These are phyloP conservation scores for Fusarium hainanense DNA, from an alignment of 2,329 filamentous ascomycete genomes.

Conservation along the genomic window DNA sequence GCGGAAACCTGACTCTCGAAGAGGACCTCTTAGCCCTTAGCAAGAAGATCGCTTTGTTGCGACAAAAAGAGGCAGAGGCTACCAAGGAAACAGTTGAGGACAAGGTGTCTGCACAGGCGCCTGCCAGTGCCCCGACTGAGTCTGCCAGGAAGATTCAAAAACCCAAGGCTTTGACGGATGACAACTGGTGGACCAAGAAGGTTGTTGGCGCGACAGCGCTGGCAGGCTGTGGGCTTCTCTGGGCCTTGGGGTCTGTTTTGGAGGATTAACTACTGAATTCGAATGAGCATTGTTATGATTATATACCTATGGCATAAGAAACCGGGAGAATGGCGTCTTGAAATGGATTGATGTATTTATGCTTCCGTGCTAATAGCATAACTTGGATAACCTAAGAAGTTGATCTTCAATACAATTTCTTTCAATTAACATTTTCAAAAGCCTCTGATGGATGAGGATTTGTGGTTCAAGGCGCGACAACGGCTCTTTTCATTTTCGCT, in stretches of 20 bases:
- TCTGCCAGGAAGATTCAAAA: conserved; percentile 48
- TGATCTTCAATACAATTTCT: background rate
- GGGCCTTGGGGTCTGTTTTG: conserved; percentile 67
- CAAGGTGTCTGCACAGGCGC: conserved; percentile 44
- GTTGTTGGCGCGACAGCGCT: conserved; percentile 70
- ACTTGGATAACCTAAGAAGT: background rate
- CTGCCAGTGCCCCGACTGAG: conserved; percentile 46
- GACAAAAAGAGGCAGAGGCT: conserved; percentile 60
- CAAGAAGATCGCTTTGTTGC: conserved; percentile 68
- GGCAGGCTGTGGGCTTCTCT: conserved; percentile 69
- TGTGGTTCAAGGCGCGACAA: background rate
- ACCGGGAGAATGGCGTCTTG: conserved; percentile 25
- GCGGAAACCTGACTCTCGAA: conserved; percentile 67
- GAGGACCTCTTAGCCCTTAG: conserved; percentile 84
- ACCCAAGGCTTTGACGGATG: conserved; percentile 71
- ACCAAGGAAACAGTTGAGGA: conserved; percentile 45
- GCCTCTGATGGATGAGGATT: background rate
- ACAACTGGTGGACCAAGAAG: conserved; percentile 76
- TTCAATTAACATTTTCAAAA: too few relatives aligned
- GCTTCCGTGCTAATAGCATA: conserved; percentile 9
- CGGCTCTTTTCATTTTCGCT: background rate
- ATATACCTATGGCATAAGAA: conserved; percentile 3
- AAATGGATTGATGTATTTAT: background rate
- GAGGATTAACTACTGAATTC: conserved; percentile 45
- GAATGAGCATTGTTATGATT: background rate